phyloP scores from a whole-genome alignment of 164 flowering plant species.

The Platanus orientalis region DNA sequence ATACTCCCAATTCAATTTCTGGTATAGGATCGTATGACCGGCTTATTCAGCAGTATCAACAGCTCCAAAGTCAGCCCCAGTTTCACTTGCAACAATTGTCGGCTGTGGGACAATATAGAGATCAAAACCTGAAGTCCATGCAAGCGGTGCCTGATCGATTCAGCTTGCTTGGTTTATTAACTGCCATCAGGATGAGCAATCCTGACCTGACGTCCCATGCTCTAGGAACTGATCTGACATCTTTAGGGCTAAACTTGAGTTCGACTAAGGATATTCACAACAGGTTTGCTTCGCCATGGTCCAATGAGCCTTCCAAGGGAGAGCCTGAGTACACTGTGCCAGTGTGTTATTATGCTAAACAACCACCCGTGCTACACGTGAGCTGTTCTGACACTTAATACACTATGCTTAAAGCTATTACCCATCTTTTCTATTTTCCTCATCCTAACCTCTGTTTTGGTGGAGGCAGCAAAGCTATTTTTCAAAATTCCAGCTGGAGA shows the following conservation, averaged over 20 bases:
- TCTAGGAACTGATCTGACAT: slow-evolving; percentile 38
- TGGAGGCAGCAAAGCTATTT: slow-evolving; percentile 16
- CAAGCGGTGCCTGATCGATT: slow-evolving; percentile 18
- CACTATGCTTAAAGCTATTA: no score
- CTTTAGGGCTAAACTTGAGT: slow-evolving; percentile 35
- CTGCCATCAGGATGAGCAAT: slow-evolving; percentile 21
- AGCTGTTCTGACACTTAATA: slow-evolving; percentile 6
- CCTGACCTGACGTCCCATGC: slow-evolving; percentile 25
- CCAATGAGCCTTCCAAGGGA: slow-evolving; percentile 35
- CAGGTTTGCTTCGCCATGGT: slow-evolving; percentile 37
- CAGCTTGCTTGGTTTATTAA: slow-evolving; percentile 34
- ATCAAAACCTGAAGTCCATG: slow-evolving; percentile 15
- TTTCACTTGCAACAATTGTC: slow-evolving; percentile 15
- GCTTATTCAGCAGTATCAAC: slow-evolving; percentile 24
- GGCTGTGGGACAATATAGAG: slow-evolving; percentile 16
- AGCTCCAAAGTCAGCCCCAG: slow-evolving; percentile 23
- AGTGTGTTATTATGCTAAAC: slow-evolving; percentile 28
- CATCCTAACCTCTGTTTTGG: background rate
- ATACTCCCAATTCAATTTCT: slow-evolving; percentile 17
- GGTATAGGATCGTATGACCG: slow-evolving; percentile 21
- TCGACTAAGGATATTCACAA: slow-evolving; percentile 32
- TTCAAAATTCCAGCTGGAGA: slow-evolving; percentile 9
- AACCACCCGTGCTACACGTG: slow-evolving; percentile 31
- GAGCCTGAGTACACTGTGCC: slow-evolving; percentile 29
- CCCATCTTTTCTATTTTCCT: no score